Evolutionary conservation across 2,329 filamentous ascomycete genomes (phyloP), one percentile per base, ranked within the genome.

Genomic region (Leptoxyphium fumago): DNA sequence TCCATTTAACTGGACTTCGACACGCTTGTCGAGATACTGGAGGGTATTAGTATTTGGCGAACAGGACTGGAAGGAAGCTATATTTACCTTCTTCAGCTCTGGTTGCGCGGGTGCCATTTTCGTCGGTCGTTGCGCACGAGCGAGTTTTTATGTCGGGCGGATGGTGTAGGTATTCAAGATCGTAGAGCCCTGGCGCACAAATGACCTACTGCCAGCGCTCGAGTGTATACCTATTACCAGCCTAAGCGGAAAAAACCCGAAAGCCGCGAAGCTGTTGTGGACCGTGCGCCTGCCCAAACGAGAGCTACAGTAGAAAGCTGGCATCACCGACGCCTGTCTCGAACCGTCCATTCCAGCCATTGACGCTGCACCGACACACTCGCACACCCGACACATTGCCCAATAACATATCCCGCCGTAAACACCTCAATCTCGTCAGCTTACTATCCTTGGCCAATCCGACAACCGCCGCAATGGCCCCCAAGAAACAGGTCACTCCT

Each of bases 11-110:
- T 98, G 89, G 54, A 96, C 87, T 66, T 95, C 94, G 61, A 98
- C 77, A 68, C 89, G 78, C 78, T 98, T 98, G 74, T 98, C 91
- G 68, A 98, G 87, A 68, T 98, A 98, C 91, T 98, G 58, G 41
- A 42, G 17, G 21, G 6, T 29, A 13, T 48, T 26, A 47, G 46
- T 5, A 9, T n/a, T 26, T 26, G 21, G 7, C 6, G 18, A 9
- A 32, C 8, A 32, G 10, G 32, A 15, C 30, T 32, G 13, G 41
- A 9, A 29, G 9, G 7, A 26, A 26, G 7, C 21, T 3, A 39
- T 61, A 62, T 46, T 46, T 68, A 93, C 91, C 80, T 96, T 98
- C 71, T 96, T 98, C 51, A 98, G 78, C 72, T 98, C 93, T 58
- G 91, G 91, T 70, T 96, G 91, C 64, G 91, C 88, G 80, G 93